phyloP scores from a whole-genome alignment of 202 grass and related monocot species.

The Elaeis oleifera region DNA sequence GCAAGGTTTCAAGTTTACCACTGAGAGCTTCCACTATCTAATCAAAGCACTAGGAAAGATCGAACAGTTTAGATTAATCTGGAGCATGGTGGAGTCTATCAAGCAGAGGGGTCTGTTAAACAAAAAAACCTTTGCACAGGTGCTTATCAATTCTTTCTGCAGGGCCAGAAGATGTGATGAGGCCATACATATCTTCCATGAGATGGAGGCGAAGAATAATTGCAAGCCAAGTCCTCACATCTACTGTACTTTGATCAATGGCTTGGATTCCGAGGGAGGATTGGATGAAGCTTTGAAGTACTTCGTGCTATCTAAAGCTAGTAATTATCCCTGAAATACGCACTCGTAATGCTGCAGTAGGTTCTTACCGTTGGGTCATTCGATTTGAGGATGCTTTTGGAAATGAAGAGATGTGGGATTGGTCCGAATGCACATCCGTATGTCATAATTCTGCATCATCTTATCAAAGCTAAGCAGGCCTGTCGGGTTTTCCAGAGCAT shows the following conservation, averaged over 20 bases:
- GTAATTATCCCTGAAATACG: constrained; percentile 44
- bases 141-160: constrained; percentile 56
- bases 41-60: constrained; percentile 79
- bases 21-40: constrained; percentile 46
- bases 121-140: constrained; percentile 49
- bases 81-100: constrained; percentile 65
- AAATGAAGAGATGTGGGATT: constrained; percentile 51
- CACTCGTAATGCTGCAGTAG: constrained; percentile 64
- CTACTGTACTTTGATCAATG: constrained; percentile 67
- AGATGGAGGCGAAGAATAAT: constrained; percentile 47
- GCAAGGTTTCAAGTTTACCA: constrained; percentile 40
- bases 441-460: constrained; percentile 53
- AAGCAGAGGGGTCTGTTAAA: constrained; percentile 33
- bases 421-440: constrained; percentile 54
- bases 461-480: constrained; percentile 33
- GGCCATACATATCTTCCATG: constrained; percentile 52
- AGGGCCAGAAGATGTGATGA: constrained; percentile 52
- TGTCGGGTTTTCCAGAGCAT: no score
- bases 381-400: constrained; percentile 62
- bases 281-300: constrained; percentile 64
- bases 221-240: constrained; percentile 67
- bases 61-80: constrained; percentile 68
- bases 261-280: constrained; percentile 44
- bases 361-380: constrained; percentile 47
- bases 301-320: constrained; percentile 54